Conservation (phyloP, 352 stramenopile species). For the Globisporangium camurandrum region DNA sequence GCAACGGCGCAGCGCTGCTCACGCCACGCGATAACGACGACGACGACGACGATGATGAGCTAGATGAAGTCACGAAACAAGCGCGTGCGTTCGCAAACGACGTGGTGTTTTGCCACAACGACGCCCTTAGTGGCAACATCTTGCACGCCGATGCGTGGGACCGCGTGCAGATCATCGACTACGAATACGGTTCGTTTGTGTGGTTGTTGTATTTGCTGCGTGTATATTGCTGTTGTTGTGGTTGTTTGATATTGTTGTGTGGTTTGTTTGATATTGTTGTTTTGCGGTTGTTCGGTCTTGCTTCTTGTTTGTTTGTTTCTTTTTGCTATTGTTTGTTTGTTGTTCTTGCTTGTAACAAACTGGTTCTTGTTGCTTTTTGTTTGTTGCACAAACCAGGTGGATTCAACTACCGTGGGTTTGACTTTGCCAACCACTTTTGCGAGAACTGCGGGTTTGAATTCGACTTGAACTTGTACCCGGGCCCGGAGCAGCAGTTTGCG, state of each 20-base stretch:
- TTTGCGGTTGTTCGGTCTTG: too few species aligned
- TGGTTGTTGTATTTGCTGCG: neutral
- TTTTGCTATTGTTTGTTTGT: neutral
- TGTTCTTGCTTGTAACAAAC: neutral
- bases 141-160: conserved; percentile 68
- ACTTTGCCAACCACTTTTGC: conserved; percentile 94
- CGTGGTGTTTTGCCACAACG: conserved; percentile 92
- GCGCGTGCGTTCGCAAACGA: conserved; percentile 71
- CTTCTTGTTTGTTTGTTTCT: neutral
- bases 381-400: conserved; percentile 25
- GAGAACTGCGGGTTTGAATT: conserved; percentile 93
- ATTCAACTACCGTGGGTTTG: conserved; percentile 91
- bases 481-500: conserved; percentile 65
- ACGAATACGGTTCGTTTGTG: conserved; percentile 76
- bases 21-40: too few species aligned
- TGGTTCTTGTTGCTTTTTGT: neutral
- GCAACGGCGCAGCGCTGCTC: conserved; percentile 49
- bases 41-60: too few species aligned
- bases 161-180: conserved; percentile 92
- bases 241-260: neutral
- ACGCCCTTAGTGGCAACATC: conserved; percentile 87
- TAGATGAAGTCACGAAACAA: conserved; percentile 71
- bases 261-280: neutral
- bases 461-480: conserved; percentile 81
- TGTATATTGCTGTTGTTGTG: neutral